These are phyloP conservation scores for Drechslerella coelobrocha DNA, from an alignment of 2,329 filamentous ascomycete species.

Conservation along the genomic window DNA sequence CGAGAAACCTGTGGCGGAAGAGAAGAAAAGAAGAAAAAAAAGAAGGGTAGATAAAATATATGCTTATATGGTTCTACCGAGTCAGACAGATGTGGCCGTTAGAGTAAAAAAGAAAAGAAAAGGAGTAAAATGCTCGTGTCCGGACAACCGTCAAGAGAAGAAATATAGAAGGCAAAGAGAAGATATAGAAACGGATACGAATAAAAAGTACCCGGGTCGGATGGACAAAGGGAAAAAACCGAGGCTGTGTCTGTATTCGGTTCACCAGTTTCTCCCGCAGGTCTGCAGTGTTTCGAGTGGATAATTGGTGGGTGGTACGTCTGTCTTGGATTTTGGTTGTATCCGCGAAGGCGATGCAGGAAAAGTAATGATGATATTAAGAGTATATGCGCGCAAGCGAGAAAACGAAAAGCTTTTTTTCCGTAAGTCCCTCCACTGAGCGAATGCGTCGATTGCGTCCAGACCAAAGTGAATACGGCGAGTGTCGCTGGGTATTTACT, in stretches of 20 bases:
- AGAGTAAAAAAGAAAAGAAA: neutral
- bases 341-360: constrained; percentile 26
- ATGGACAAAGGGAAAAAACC: neutral
- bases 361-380: constrained; percentile 4
- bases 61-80: constrained; percentile 23
- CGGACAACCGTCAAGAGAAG: constrained; percentile 1
- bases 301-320: constrained; percentile 5
- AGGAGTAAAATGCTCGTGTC: neutral
- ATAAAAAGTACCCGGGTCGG: neutral
- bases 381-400: constrained; percentile 1
- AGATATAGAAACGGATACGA: constrained; percentile 10
- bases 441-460: constrained; percentile 41
- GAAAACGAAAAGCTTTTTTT: constrained; percentile 19
- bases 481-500: constrained; percentile 19
- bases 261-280: neutral
- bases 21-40: constrained; percentile 1
- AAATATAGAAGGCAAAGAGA: constrained; percentile 3
- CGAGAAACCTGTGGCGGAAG: neutral
- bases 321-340: constrained; percentile 12
- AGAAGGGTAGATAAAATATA: neutral
- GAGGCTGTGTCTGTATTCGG: constrained; percentile 3
- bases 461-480: constrained; percentile 19
- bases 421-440: constrained; percentile 25
- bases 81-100: constrained; percentile 12
- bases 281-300: neutral